These are phyloP conservation scores for Sedum album DNA, from an alignment of 164 flowering plant genomes.

Conservation along the genomic window DNA sequence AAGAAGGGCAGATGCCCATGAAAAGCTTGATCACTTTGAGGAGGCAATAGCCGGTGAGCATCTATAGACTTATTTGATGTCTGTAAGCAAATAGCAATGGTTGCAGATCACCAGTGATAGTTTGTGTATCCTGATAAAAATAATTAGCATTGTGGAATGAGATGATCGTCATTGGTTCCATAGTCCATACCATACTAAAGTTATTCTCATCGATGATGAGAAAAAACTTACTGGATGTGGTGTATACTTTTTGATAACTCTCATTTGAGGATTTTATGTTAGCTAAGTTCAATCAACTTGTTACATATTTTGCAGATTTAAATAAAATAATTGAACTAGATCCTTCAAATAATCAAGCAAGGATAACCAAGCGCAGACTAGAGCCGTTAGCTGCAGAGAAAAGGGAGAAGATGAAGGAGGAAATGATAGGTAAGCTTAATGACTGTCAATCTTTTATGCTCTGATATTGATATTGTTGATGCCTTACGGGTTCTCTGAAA, in stretches of 20 bases:
- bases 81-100: neutral
- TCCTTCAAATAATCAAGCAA: conserved; percentile 68
- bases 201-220: neutral
- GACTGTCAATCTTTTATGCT: neutral
- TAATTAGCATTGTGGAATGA: neutral
- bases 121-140: neutral
- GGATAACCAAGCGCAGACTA: conserved; percentile 46
- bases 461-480: neutral
- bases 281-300: neutral
- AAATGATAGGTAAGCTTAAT: conserved; percentile 30
- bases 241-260: neutral
- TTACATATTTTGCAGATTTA: conserved; percentile 40
- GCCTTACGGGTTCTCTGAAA: neutral
- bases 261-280: neutral
- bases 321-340: conserved; percentile 73
- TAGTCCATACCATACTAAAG: neutral
- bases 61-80: neutral
- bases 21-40: conserved; percentile 85
- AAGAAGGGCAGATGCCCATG: conserved; percentile 83
- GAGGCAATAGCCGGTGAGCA: conserved; percentile 78
- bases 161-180: neutral
- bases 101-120: neutral
- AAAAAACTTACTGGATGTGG: neutral
- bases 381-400: conserved; percentile 83
- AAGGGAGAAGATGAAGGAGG: conserved; percentile 95